Percentiles rank a stretch among this genome's conserved stretches.
These are phyloP conservation scores for Gossypium ekmanianum DNA, from an alignment of 345 rosid species.

Conservation along the genomic window DNA sequence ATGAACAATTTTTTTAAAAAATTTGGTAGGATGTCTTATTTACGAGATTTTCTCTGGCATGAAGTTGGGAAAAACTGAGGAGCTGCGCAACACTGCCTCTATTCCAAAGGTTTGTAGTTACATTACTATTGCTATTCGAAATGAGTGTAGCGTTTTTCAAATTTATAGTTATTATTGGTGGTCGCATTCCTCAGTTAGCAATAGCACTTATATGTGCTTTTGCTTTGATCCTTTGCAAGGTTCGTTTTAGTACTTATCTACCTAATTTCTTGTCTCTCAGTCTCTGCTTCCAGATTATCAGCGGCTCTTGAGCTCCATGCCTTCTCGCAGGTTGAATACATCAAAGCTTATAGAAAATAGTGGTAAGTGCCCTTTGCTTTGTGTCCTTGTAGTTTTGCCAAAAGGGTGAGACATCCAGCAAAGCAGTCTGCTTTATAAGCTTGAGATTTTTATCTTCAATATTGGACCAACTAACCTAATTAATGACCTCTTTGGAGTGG, in stretches of 20 bases:
- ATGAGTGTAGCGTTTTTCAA: not conserved
- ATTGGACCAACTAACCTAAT: constrained; percentile 6
- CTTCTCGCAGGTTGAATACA: constrained; percentile 96
- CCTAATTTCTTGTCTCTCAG: constrained; percentile 59
- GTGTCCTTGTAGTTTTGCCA: not conserved
- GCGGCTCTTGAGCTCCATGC: constrained; percentile 93
- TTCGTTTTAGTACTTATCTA: constrained; percentile 39
- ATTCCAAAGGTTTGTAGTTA: constrained; percentile 74
- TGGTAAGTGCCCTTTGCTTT: constrained; percentile 44
- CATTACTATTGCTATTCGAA: not conserved
- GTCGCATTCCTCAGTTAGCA: not conserved
- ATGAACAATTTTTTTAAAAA: constrained; percentile 8
- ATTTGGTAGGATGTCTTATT: constrained; percentile 75
- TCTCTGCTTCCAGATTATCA: constrained; percentile 99
- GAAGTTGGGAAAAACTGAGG: constrained; percentile 90
- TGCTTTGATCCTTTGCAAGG: constrained; percentile 25
- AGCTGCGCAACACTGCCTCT: constrained; percentile 84
- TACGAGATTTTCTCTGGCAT: constrained; percentile 85
- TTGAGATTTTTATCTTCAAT: not conserved
- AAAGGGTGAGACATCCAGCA: not conserved
- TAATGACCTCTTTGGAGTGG: not conserved
- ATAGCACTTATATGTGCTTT: constrained; percentile 14
- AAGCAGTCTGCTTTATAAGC: constrained; percentile 6
- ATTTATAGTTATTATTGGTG: not conserved
- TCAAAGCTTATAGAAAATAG: constrained; percentile 92